Base-by-base conservation (phyloP, 345 rosid species). In the Lepidium didymum region DNA sequence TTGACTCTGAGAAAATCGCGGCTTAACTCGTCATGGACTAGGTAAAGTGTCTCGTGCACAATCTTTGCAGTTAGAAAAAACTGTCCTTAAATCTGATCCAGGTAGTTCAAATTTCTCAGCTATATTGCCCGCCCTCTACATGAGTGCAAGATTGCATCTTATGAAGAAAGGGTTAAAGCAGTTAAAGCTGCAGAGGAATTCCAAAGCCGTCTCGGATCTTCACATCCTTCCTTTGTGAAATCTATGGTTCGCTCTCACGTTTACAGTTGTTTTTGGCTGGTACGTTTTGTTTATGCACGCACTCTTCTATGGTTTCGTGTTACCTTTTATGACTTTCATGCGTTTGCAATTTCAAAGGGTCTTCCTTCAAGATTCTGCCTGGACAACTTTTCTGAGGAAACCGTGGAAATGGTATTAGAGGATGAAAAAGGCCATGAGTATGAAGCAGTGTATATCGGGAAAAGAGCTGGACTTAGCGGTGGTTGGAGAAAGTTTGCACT, bases 401-500 rank as follows among this genome's bases (percentile, higher is more conserved):
- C 85, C 3, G 75, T 68, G 15, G 77, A 70, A 5, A 47, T 87
- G 11, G 79, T 82, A 37, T 53, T 79, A 72, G 76, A 84, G 15
- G 83, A 81, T 46, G 87, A 84, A 64, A 72, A 76, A 5, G 87
- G 78, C 0, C 40, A 75, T 11, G 82, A 78, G 72, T 79, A 73
- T 75, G 85, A 73, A 7, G 79, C 84, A 1, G 68, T 78, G 25
- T 86, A 85, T 68, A 60, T 85, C 66, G 73, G 85, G 8, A 67
- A 74, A 49, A 81, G 81, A 64, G 68, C 75, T 2, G 90, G 90
- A 50, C 80, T 89, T 7, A 85, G 87, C 12, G 92, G 89, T 70
- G 96, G 92, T 31, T 87, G 96, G 91, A 87, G 77, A 78, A 84
- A 82, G n/a, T 85, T 89, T 64, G 81, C 89, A 0, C 81, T 79